Percentiles rank a stretch among this genome's conserved stretches.
phyloP scores from a whole-genome alignment of 768 basidiomycete genomes.

The Suillus discolor region DNA sequence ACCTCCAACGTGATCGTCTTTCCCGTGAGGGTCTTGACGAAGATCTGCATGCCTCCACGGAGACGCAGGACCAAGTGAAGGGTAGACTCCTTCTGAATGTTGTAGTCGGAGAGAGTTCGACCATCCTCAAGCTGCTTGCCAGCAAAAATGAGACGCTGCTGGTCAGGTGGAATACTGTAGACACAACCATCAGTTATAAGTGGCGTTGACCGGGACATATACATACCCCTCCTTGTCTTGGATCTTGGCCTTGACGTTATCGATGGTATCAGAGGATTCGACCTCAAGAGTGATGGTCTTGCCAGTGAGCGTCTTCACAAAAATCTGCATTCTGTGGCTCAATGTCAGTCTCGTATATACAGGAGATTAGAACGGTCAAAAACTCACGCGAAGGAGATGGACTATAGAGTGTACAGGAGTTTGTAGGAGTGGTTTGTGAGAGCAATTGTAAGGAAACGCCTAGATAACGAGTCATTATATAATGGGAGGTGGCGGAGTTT shows the following conservation, averaged over 20 bases:
- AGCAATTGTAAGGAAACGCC: not conserved
- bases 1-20: conserved; percentile 94
- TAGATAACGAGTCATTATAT: conserved; percentile 6
- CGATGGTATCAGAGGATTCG: conserved; percentile 75
- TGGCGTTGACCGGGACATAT: not conserved
- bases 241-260: conserved; percentile 82
- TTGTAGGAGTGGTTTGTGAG: not conserved
- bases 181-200: not conserved
- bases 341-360: not conserved
- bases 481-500: conserved; percentile 3
- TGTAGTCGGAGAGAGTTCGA: conserved; percentile 86
- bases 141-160: conserved; percentile 94
- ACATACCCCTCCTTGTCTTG: conserved; percentile 89
- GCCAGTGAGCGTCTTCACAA: conserved; percentile 83
- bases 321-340: conserved; percentile 67
- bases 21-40: conserved; percentile 81
- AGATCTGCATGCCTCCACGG: conserved; percentile 89
- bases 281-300: conserved; percentile 85
- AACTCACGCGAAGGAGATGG: not conserved
- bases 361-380: not conserved
- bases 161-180: conserved; percentile 53
- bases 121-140: conserved; percentile 98
- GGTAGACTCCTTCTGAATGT: conserved; percentile 97
- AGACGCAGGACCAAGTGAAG: conserved; percentile 93
- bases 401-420: not conserved